Evolutionary conservation across 106 monocot species (phyloP).

Genomic region (Hemerocallis citrina): DNA sequence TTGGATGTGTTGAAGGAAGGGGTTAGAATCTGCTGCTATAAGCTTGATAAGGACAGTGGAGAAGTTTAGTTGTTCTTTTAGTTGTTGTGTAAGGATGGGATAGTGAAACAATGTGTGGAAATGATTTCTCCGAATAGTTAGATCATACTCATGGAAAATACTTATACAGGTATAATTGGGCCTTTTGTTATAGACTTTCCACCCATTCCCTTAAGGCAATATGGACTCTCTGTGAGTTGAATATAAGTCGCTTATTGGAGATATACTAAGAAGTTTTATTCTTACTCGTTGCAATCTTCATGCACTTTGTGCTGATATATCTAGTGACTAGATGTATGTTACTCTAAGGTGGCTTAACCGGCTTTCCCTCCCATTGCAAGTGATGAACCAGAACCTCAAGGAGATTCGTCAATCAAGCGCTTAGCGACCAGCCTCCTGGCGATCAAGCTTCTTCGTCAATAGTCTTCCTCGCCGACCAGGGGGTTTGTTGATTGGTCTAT

Average conservation of each 20-base stretch:
- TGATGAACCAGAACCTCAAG: slow-evolving; percentile 25
- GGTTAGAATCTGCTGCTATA: slow-evolving; percentile 15
- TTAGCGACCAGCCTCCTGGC: no score
- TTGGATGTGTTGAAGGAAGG: no score
- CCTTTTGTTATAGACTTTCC: slow-evolving; percentile 59
- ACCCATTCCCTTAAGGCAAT: slow-evolving; percentile 53
- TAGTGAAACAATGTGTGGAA: slow-evolving; percentile 25
- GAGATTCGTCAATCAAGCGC: no score
- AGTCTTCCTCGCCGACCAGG: no score
- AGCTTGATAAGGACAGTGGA: slow-evolving; percentile 54
- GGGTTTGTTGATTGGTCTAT: no score
- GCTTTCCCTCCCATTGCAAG: slow-evolving; percentile 39
- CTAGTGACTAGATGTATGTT: slow-evolving; percentile 53
- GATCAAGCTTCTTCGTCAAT: no score
- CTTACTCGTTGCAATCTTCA: slow-evolving; percentile 21
- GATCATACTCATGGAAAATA: slow-evolving; percentile 24
- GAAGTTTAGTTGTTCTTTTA: slow-evolving; percentile 44
- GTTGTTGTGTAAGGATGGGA: slow-evolving; percentile 35
- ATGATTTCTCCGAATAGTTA: slow-evolving; percentile 34
- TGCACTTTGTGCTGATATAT: slow-evolving; percentile 17
- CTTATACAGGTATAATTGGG: slow-evolving; percentile 42
- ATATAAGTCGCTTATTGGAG: slow-evolving; percentile 44
- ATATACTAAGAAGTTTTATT: slow-evolving; percentile 33
- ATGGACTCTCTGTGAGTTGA: slow-evolving; percentile 50
- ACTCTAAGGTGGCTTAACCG: slow-evolving; percentile 51